phyloP scores from a whole-genome alignment of 108 stramenopile species.

The Nitzschia palea region DNA sequence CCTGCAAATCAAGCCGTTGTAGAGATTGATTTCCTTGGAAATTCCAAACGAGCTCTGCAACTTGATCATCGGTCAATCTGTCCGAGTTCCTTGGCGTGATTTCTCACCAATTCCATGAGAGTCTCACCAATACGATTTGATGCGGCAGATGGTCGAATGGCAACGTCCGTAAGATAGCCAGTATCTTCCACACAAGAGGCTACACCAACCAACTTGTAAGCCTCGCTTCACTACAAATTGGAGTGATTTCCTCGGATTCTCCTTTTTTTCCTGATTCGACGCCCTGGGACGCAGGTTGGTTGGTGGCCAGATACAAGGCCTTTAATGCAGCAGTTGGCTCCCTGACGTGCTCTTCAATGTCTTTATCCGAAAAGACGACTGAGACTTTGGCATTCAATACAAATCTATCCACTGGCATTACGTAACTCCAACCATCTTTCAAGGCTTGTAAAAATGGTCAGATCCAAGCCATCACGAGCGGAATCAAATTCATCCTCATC shows the following conservation, averaged over 20 bases:
- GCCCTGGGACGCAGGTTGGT: constrained; percentile 14
- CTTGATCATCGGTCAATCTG: background rate
- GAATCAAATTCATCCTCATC: background rate
- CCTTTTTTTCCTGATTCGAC: too few species aligned
- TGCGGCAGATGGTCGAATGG: constrained; percentile 60
- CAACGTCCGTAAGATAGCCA: constrained; percentile 58
- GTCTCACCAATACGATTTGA: constrained; percentile 13
- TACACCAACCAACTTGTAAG: constrained; percentile 69
- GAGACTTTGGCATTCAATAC: background rate
- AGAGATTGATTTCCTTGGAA: constrained; percentile 12
- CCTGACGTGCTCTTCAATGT: constrained; percentile 35
- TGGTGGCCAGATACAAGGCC: constrained; percentile 43
- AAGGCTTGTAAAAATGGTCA: constrained; percentile 16
- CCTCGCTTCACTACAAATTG: constrained; percentile 69
- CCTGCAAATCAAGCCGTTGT: constrained; percentile 17
- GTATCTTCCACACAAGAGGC: constrained; percentile 56
- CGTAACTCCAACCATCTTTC: constrained; percentile 76
- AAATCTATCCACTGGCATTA: constrained; percentile 42
- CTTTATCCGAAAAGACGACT: background rate
- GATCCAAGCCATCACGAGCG: constrained; percentile 4
- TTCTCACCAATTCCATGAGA: constrained; percentile 23
- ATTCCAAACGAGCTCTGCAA: background rate
- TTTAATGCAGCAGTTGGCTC: constrained; percentile 58
- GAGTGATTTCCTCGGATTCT: constrained; percentile 1
- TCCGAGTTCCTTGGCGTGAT: constrained; percentile 13